phyloP scores from a whole-genome alignment of 2,329 filamentous ascomycete genomes.

The Scedosporium dehoogii region DNA sequence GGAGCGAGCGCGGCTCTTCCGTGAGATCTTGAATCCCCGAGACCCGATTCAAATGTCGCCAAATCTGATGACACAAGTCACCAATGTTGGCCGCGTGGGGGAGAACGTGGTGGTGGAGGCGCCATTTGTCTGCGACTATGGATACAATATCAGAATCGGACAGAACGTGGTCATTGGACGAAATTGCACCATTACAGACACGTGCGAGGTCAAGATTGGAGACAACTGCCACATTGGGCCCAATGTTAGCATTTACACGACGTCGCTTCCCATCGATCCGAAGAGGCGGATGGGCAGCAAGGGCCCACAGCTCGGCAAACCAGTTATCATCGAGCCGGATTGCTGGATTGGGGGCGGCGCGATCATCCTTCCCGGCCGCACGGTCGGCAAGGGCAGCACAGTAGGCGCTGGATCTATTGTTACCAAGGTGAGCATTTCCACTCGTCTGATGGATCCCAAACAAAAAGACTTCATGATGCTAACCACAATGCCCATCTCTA shows the following conservation, averaged over 20 bases:
- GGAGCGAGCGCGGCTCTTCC: constrained; percentile 61
- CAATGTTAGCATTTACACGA: constrained; percentile 77
- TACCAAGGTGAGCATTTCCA: constrained; percentile 48
- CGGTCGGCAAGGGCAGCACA: constrained; percentile 67
- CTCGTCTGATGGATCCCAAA: neutral
- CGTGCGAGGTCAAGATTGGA: constrained; percentile 74
- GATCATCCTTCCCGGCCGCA: constrained; percentile 68
- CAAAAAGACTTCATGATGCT: neutral
- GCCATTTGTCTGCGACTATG: constrained; percentile 89
- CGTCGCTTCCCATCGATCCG: constrained; percentile 62
- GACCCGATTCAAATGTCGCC: constrained; percentile 47
- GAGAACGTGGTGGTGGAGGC: constrained; percentile 70
- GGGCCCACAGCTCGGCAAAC: constrained; percentile 59
- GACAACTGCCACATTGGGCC: constrained; percentile 68
- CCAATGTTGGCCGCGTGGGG: constrained; percentile 55
- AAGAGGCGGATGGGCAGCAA: constrained; percentile 64
- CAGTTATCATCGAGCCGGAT: constrained; percentile 74
- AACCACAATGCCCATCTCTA: constrained; percentile 13
- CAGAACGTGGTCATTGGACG: constrained; percentile 75
- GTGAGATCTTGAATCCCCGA: constrained; percentile 58
- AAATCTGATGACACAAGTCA: constrained; percentile 38
- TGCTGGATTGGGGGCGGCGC: constrained; percentile 74
- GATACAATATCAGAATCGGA: constrained; percentile 86
- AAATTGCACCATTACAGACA: constrained; percentile 78
- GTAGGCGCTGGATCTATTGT: constrained; percentile 80